Base-by-base conservation (phyloP, 2,329 filamentous ascomycete genomes). In the Penicillium brevicompactum region DNA sequence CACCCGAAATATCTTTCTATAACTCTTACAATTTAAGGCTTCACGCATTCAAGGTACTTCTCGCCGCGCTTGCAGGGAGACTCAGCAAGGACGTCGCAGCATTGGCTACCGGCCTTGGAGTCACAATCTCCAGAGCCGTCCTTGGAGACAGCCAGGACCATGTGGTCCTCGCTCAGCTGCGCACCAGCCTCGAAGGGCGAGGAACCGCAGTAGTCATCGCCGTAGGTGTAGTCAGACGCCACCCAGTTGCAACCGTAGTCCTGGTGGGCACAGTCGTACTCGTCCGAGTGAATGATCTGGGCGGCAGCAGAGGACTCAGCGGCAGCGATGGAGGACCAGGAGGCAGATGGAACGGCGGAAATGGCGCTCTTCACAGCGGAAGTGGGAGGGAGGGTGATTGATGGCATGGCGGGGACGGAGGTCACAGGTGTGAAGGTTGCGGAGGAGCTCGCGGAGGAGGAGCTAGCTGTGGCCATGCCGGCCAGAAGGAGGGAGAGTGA, bases 21-120 rank as follows among this genome's bases (percentile, higher is more conserved):
- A 18, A 18, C 2, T 21, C 3, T 8, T n/a, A 31, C 6, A 31
- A 31, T 31, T 10, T 31, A 31, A 42, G 45, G 31, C 49, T 50
- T 49, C 13, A 27, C 8, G 27, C 56, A 58, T 16, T 58, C 49
- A 24, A 58, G 43, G 32, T 56, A 58, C 46, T 53, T 53, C 49
- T 56, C 49, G 8, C 56, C 56, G 18, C 10, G 9, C 16, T 44
- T 38, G 53, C 56, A 58, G 21, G 56, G 52, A 24, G 7, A 11
- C 16, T 53, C 53, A 14, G 49, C 49, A 10, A 58, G 27, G 10
- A 45, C 46, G 41, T 47, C 31, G 46, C 56, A 55, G 46, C 56
- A 58, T 37, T 46, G n/a, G 2, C 4, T 6, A 11, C 49, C 52
- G 16, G 53, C 49, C 27, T 56, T 44, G n/a, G 41, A 47, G 11